Base-by-base conservation (phyloP, 768 basidiomycete species). In the Macrolepiota dolichaula region DNA sequence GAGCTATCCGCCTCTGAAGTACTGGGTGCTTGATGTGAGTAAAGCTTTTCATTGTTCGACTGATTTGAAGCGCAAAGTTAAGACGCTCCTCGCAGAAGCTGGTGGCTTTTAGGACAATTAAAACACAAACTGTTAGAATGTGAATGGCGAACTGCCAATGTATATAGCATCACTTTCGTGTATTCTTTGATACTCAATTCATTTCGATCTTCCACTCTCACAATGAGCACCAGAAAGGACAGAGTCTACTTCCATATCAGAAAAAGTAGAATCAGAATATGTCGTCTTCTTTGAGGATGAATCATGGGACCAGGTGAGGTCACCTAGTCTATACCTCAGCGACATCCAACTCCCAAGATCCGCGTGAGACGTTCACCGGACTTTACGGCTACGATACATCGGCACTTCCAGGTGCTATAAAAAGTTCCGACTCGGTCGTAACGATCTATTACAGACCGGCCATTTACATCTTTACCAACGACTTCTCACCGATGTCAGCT, bases 1-100 rank as follows among this genome's bases (percentile, higher is more conserved):
- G 54, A 57, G 37, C 40, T 68, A 25, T 66, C 63, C 29, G 38
- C 56, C n/a, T 63, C 62, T n/a, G 65, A 51, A 44, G 25, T 52
- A 6, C 47, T 59, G n/a, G 37, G 35, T 19, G 6, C 37, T 32
- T 32, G 38, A 58, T 13, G 57, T 58, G 12, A 40, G 57, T 50
- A 3, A 4, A 7, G n/a, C 9, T 15, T 36, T 27, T n/a, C 10
- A 5, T 17, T 46, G 6, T 15, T 40, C n/a, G 27, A n/a, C 19
- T 13, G n/a, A 44, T 10, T 12, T 55, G 29, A 32, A 25, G 24
- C 44, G 24, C 19, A 11, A 10, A n/a, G 15, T 36, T 38, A 19
- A 54, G 36, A 36, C 12, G 3, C 24, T 4, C n/a, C 15, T 38
- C 35, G 6, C 37, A 37, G 19, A 22, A 7, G 7, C 42, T n/a